Base-by-base conservation (phyloP, 148 eudicot species). In the Nepenthes mirabilis region DNA sequence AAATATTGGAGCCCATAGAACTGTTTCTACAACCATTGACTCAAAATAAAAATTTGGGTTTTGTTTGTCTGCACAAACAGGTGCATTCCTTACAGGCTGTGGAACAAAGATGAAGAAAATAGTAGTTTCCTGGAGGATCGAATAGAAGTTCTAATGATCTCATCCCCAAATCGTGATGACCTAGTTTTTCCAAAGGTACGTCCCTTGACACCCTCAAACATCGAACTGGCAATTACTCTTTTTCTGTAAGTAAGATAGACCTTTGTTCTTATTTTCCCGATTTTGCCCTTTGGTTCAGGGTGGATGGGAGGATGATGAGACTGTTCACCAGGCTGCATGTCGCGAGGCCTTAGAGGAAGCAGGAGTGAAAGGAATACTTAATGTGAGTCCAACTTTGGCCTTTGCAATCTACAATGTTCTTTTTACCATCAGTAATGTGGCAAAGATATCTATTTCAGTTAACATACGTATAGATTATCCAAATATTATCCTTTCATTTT, bases 271-370 rank as follows among this genome's bases (percentile, higher is more conserved):
- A 23, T 23, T 23, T 23, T 23, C 23, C 23, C 0, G 23, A 23
- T 23, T 23, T 23, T 23, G 23, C 23, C 36, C 37, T 8, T 1
- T 10, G 50, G 10, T 59, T 40, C 35, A 80, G 81, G 85, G 85
- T 34, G 82, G 82, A 72, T 81, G 85, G 82, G 82, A 81, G 57
- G 69, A 74, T 57, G 84, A 80, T 45, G 81, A 77, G 56, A 77
- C 77, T 51, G 67, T 77, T 11, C 72, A 77, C 64, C 71, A 81
- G 66, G 85, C 85, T 14, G 84, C 84, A 14, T 61, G 77, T 36
- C 77, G 84, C 1, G 84, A 80, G 68, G 84, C 84, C 34, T 53
- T 77, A 11, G 84, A 80, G 64, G 84, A 80, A 64, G 84, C 84
- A 2, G 82, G 85, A 14, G 79, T 80, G 32, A 60, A 47, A 61